A percentile compares a stretch with the other conserved stretches of the same genome.
phyloP scores from a whole-genome alignment of 768 basidiomycete species.

The Strobilomyces confusus region DNA sequence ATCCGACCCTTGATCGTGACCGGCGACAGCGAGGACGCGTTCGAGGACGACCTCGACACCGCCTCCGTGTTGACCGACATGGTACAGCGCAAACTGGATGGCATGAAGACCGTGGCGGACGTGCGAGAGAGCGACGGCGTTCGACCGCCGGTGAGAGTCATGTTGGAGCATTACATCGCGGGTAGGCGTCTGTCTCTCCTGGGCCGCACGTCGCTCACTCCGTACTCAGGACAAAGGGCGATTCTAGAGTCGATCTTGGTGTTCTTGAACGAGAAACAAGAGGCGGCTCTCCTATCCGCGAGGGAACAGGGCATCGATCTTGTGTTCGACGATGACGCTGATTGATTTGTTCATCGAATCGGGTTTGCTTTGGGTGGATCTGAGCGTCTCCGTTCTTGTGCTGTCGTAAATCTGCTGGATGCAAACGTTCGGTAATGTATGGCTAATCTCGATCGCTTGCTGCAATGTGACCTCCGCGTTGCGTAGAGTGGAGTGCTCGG shows the following conservation, averaged over 20 bases:
- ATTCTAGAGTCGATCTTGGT: constrained; percentile 52
- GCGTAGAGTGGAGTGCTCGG: constrained; percentile 44
- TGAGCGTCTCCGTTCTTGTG: too few species aligned
- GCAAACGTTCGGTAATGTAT: too few species aligned
- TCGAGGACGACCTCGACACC: constrained; percentile 67
- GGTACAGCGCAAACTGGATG: constrained; percentile 48
- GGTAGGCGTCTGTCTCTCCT: constrained; percentile 35
- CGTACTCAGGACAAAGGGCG: constrained; percentile 49
- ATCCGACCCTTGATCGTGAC: constrained; percentile 34
- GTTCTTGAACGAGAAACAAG: constrained; percentile 47
- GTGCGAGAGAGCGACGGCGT: constrained; percentile 24
- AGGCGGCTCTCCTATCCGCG: constrained; percentile 45
- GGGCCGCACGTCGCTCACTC: background rate
- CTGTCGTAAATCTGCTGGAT: too few species aligned
- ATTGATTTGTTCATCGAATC: too few species aligned
- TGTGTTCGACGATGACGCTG: constrained; percentile 36
- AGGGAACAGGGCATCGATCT: constrained; percentile 51
- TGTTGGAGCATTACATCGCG: constrained; percentile 67
- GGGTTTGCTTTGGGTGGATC: too few species aligned
- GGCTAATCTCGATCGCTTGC: constrained; percentile 53
- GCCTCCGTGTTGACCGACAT: constrained; percentile 65
- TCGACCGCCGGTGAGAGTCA: constrained; percentile 55
- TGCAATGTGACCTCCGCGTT: constrained; percentile 48
- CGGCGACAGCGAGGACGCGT: constrained; percentile 27
- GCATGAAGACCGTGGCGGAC: constrained; percentile 39